phyloP scores from a whole-genome alignment of 805 yeast genomes.

The Clavispora carvajalis region DNA sequence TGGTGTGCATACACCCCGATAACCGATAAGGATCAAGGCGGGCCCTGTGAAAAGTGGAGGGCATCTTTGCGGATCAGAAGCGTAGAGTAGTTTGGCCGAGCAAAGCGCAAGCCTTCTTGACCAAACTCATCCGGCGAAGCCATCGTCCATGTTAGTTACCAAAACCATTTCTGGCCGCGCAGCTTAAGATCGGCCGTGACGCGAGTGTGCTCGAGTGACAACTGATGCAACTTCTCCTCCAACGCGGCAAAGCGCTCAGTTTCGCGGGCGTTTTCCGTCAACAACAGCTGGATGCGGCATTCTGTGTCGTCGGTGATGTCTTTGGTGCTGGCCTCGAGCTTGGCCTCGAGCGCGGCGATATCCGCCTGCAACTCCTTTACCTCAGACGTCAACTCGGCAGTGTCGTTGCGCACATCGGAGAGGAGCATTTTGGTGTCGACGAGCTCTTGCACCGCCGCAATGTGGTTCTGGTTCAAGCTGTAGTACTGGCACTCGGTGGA shows the following conservation, averaged over 20 bases:
- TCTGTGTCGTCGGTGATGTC: constrained; percentile 36
- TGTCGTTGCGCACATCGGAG: constrained; percentile 74
- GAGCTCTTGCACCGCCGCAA: constrained; percentile 81
- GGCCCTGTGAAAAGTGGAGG: too few species aligned
- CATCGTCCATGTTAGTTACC: too few species aligned
- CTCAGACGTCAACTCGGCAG: constrained; percentile 49
- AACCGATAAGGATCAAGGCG: too few species aligned
- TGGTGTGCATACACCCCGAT: too few species aligned
- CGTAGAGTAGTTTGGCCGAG: too few species aligned
- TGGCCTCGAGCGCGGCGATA: constrained; percentile 39
- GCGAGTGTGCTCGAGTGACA: constrained; percentile 22
- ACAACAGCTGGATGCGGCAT: constrained; percentile 28
- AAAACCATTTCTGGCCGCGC: constrained; percentile 27
- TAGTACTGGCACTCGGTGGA: constrained; percentile 66
- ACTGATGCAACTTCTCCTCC: constrained; percentile 30
- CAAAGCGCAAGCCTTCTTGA: too few species aligned
- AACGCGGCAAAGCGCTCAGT: constrained; percentile 34
- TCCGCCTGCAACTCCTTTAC: constrained; percentile 29
- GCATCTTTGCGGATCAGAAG: too few species aligned
- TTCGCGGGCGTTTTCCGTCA: constrained; percentile 32
- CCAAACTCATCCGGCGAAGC: too few species aligned
- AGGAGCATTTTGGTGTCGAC: constrained; percentile 70
- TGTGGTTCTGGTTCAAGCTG: constrained; percentile 73
- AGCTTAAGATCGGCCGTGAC: constrained; percentile 19
- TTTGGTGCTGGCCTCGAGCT: constrained; percentile 20